Evolutionary conservation across 164 flowering plant genomes (phyloP).

Genomic region (Chimonanthus salicifolius): DNA sequence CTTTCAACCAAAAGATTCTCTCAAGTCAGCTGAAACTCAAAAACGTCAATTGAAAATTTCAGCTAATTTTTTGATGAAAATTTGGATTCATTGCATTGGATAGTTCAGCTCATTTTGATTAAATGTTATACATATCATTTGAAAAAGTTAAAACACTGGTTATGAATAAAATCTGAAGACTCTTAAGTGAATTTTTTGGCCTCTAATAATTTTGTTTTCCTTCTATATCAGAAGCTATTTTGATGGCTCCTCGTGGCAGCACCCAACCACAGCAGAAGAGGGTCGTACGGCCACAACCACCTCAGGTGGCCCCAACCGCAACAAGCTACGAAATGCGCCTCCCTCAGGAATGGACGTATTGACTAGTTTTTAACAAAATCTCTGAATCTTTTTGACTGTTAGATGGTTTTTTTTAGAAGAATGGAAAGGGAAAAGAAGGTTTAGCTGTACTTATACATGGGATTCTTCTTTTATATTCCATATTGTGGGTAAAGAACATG

Average conservation of each 20-base stretch:
- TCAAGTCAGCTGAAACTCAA: too few relatives aligned
- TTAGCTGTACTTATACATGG: background rate
- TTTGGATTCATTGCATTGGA: too few relatives aligned
- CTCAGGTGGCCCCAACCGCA: conserved; percentile 8
- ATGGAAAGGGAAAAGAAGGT: background rate
- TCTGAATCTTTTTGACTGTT: background rate
- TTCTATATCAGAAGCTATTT: background rate
- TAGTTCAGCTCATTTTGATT: too few relatives aligned
- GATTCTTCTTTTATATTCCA: background rate
- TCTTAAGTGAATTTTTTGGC: too few relatives aligned
- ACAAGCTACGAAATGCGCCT: conserved; percentile 44
- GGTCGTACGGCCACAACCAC: conserved; percentile 3
- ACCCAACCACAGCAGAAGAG: background rate
- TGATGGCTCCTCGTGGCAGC: conserved; percentile 4
- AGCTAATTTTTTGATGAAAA: too few relatives aligned
- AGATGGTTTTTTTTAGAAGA: background rate
- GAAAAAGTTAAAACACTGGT: too few relatives aligned
- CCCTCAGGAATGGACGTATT: conserved; percentile 86
- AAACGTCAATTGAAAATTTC: too few relatives aligned
- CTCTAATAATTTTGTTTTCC: background rate
- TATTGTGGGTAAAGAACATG: background rate
- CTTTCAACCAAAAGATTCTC: background rate
- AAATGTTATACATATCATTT: too few relatives aligned
- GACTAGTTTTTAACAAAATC: conserved; percentile 10
- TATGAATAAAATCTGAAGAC: too few relatives aligned